These are phyloP conservation scores for Arthrobotrys iridis DNA, from an alignment of 2,329 filamentous ascomycete genomes.

Conservation along the genomic window DNA sequence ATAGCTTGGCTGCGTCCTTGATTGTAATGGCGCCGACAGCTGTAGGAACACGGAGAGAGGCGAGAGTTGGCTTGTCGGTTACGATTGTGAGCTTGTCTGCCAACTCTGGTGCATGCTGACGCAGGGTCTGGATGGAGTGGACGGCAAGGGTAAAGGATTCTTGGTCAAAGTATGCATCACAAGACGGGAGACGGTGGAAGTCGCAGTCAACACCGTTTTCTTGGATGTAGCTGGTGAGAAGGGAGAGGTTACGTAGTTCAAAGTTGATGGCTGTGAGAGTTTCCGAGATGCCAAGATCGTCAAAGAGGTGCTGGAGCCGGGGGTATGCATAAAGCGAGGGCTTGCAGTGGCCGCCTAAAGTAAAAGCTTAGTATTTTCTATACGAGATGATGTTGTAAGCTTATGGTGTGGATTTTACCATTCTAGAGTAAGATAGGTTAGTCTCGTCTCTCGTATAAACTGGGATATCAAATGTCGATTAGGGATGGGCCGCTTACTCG, in stretches of 20 bases:
- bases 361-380: conserved; percentile 7
- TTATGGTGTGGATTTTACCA: not conserved
- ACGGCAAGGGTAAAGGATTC: conserved; percentile 68
- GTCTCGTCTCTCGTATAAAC: not conserved
- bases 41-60: conserved; percentile 67
- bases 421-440: conserved; percentile 4
- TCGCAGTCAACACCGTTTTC: conserved; percentile 73
- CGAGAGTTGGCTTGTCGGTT: conserved; percentile 59
- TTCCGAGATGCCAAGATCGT: conserved; percentile 54
- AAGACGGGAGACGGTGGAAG: conserved; percentile 72
- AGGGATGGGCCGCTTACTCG: conserved; percentile 60
- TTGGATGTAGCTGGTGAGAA: conserved; percentile 69
- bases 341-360: conserved; percentile 77
- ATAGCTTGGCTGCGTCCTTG: conserved; percentile 75
- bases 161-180: conserved; percentile 71
- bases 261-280: conserved; percentile 64
- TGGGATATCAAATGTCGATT: not conserved
- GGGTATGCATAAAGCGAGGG: conserved; percentile 73
- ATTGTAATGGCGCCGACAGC: conserved; percentile 71
- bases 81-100: conserved; percentile 62
- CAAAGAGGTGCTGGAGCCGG: conserved; percentile 66
- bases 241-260: conserved; percentile 74
- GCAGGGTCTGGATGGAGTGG: conserved; percentile 66
- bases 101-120: conserved; percentile 68
- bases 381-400: conserved; percentile 1